A percentile compares a stretch with the other conserved stretches of the same genome.
Conservation (phyloP, 345 rosid genomes). For the Ceriops zippeliana region DNA sequence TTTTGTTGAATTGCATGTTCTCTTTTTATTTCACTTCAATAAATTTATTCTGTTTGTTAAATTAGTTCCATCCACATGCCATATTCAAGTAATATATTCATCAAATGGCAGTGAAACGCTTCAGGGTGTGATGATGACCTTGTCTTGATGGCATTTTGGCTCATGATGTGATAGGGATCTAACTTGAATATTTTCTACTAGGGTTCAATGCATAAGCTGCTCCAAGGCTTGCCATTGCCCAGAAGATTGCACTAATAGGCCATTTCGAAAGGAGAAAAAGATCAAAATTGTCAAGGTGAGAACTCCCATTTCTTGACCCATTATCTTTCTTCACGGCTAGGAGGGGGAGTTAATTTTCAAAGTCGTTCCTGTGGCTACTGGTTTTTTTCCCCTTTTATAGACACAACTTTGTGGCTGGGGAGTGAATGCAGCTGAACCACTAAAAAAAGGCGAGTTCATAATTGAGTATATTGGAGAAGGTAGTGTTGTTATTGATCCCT, state of each 20-base stretch:
- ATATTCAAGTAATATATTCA: not conserved
- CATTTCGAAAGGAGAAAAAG: slow-evolving; percentile 87
- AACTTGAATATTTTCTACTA: slow-evolving; percentile 16
- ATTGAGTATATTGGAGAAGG: slow-evolving; percentile 98
- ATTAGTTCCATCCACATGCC: not conserved
- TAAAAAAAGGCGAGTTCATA: slow-evolving; percentile 70
- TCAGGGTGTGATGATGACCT: not conserved
- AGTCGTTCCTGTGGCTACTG: not conserved
- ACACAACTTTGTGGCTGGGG: slow-evolving; percentile 97
- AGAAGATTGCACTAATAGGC: slow-evolving; percentile 85
- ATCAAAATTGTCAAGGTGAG: slow-evolving; percentile 75
- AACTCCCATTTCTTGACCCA: not conserved
- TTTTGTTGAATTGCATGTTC: too few species aligned
- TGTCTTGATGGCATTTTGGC: slow-evolving; percentile 1
- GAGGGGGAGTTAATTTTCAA: not conserved
- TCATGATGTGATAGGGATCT: slow-evolving; percentile 3
- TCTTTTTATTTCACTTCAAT: not conserved
- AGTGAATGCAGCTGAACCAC: slow-evolving; percentile 79
- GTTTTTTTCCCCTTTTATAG: slow-evolving; percentile 41
- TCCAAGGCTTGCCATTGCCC: slow-evolving; percentile 79
- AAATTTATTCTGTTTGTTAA: not conserved
- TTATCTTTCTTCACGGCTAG: not conserved
- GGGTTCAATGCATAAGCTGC: slow-evolving; percentile 93
- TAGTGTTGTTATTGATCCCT: slow-evolving; percentile 26
- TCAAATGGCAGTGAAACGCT: not conserved